A percentile compares a stretch with the other conserved stretches of the same genome.
These are phyloP conservation scores for Trichoderma arundinaceum DNA, from an alignment of 2,329 filamentous ascomycete species.

Conservation along the genomic window DNA sequence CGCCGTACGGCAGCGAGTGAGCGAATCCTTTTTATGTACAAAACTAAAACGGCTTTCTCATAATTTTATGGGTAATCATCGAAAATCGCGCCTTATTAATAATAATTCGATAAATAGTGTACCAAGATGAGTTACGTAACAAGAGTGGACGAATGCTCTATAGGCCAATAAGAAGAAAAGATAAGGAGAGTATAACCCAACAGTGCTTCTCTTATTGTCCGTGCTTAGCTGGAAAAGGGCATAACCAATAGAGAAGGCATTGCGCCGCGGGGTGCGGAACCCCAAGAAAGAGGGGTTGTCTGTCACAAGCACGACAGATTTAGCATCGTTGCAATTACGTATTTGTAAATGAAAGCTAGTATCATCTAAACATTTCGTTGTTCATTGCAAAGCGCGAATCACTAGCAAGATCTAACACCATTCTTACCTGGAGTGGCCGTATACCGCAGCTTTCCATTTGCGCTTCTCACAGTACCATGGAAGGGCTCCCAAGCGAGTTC, in stretches of 20 bases:
- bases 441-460: background rate
- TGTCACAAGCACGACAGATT: background rate
- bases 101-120: background rate
- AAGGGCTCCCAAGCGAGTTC: background rate
- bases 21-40: too few relatives aligned
- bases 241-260: constrained; percentile 5
- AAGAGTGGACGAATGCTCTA: constrained; percentile 1
- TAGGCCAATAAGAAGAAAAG: constrained; percentile 15
- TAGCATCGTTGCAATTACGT: too few relatives aligned
- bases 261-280: background rate
- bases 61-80: too few relatives aligned
- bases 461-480: background rate
- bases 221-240: background rate
- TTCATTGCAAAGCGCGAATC: background rate
- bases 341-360: too few relatives aligned
- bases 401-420: background rate
- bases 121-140: constrained; percentile 12
- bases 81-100: too few relatives aligned
- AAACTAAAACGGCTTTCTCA: too few relatives aligned
- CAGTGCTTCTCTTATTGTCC: background rate
- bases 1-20: too few relatives aligned
- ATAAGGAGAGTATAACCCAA: background rate
- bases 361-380: background rate
- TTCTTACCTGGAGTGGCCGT: background rate
- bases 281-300: constrained; percentile 2